Percentiles rank a stretch among this genome's conserved stretches.
Conservation (phyloP, 2,329 filamentous ascomycete species). For the Amylocarpus encephaloides region DNA sequence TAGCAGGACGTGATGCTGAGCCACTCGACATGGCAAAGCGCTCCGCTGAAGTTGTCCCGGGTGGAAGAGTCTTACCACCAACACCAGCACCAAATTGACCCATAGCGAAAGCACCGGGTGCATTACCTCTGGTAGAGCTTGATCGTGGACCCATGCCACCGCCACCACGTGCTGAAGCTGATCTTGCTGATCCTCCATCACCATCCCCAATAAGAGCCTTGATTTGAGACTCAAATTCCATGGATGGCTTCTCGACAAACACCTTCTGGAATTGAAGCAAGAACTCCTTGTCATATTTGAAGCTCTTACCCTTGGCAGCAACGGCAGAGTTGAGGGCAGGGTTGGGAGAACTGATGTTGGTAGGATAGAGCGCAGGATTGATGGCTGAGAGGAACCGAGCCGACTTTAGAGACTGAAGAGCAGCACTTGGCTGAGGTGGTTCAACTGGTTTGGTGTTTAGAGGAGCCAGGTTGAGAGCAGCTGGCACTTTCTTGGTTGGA, state of each 20-base stretch:
- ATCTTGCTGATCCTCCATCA: slow-evolving; percentile 55
- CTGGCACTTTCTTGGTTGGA: slow-evolving; percentile 69
- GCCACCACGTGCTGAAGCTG: slow-evolving; percentile 56
- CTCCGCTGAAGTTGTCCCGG: slow-evolving; percentile 70
- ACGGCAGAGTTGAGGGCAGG: slow-evolving; percentile 80
- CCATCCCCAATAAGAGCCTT: slow-evolving; percentile 78
- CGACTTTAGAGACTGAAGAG: slow-evolving; percentile 86
- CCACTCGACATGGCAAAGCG: slow-evolving; percentile 63
- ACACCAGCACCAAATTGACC: slow-evolving; percentile 55
- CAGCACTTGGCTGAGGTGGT: slow-evolving; percentile 86
- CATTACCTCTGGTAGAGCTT: slow-evolving; percentile 45
- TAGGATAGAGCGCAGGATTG: slow-evolving; percentile 73
- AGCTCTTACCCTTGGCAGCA: slow-evolving; percentile 70
- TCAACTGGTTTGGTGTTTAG: slow-evolving; percentile 79
- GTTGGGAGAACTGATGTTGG: slow-evolving; percentile 81
- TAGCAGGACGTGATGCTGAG: slow-evolving; percentile 42
- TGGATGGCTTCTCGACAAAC: slow-evolving; percentile 92
- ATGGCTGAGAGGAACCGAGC: slow-evolving; percentile 81
- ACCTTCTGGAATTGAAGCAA: slow-evolving; percentile 92
- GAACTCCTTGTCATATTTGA: slow-evolving; percentile 94
- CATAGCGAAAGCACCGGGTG: slow-evolving; percentile 54
- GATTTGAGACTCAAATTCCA: slow-evolving; percentile 89
- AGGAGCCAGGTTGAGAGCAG: slow-evolving; percentile 79
- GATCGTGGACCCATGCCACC: slow-evolving; percentile 43
- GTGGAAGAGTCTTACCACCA: slow-evolving; percentile 56